A percentile compares a stretch with the other conserved stretches of the same genome.
phyloP scores from a whole-genome alignment of 108 stramenopile species.

The Mayamaea pseudoterrestris region DNA sequence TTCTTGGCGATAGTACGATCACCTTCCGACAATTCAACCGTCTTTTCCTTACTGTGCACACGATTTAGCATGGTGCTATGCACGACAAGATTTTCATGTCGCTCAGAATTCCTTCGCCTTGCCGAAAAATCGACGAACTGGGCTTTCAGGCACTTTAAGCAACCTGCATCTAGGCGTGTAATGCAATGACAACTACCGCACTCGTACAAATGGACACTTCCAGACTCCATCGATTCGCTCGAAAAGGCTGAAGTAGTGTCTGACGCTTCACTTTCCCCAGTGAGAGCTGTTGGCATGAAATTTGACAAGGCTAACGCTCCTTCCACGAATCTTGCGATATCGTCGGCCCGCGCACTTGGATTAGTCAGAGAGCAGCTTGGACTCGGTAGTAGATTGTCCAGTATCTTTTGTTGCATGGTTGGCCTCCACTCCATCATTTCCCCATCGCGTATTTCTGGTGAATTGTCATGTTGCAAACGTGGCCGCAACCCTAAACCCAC shows the following conservation, averaged over 20 bases:
- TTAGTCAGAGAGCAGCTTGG: constrained; percentile 27
- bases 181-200: constrained; percentile 54
- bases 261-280: too few relatives aligned
- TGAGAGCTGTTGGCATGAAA: too few relatives aligned
- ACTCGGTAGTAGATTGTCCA: neutral
- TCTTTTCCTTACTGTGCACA: constrained; percentile 42
- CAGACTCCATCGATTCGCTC: neutral
- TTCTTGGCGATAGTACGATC: too few relatives aligned
- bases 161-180: constrained; percentile 37
- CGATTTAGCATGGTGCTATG: constrained; percentile 50
- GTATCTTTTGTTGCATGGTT: neutral
- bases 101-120: constrained; percentile 13
- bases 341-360: constrained; percentile 51
- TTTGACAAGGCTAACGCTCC: constrained; percentile 40
- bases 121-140: constrained; percentile 56
- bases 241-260: too few relatives aligned
- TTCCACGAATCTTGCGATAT: constrained; percentile 59
- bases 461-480: constrained; percentile 11
- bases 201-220: constrained; percentile 21
- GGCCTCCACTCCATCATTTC: neutral
- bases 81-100: constrained; percentile 25
- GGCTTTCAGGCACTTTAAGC: constrained; percentile 48
- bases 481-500: constrained; percentile 57
- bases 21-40: constrained; percentile 52
- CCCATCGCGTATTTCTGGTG: neutral